Base-by-base conservation (phyloP, 768 basidiomycete species). In the Candolleomyces eurysporus region DNA sequence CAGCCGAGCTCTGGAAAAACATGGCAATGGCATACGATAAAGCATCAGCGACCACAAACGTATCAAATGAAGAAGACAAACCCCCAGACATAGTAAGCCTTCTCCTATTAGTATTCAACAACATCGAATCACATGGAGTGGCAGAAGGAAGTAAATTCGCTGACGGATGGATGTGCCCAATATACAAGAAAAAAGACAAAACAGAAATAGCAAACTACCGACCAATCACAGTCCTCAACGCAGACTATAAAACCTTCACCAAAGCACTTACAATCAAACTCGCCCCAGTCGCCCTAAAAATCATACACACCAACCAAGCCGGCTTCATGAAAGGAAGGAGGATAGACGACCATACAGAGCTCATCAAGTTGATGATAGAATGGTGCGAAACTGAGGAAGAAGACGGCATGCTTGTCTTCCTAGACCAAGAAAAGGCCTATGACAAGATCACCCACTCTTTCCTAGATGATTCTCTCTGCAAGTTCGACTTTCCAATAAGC, bases 141-240 rank as follows among this genome's bases (percentile, higher is more conserved):
- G 54, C 4, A 0, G 2, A 17, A 1, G 0, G 7, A 0, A 64
- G 71, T 0, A 4, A 14, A 0, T 81, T 78, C 56, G 26, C 70
- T 0, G 54, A 68, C 5, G 79, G 79, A 0, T 74, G 72, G 74
- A 73, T 76, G 67, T 75, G 76, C 68, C 77, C 75, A 0, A 48
- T 82, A 0, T 80, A 76, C 58, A 82, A 82, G 46, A 81, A 81
- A 40, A 73, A 71, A 13, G 73, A 76, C 17, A 56, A 48, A 5
- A 57, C 43, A 0, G 62, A 73, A 0, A 75, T 78, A 1, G 67
- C 40, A 21, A 76, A 74, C 59, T 78, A 78, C 55, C 0, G 71
- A 0, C 76, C 75, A 0, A 77, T 80, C 0, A 77, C 73, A 0
- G 63, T 77, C 0, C 64, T 73, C 0, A 76, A 76, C 63, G 58